phyloP scores from a whole-genome alignment of 352 stramenopile genomes.

The Pythium phragmiticola region DNA sequence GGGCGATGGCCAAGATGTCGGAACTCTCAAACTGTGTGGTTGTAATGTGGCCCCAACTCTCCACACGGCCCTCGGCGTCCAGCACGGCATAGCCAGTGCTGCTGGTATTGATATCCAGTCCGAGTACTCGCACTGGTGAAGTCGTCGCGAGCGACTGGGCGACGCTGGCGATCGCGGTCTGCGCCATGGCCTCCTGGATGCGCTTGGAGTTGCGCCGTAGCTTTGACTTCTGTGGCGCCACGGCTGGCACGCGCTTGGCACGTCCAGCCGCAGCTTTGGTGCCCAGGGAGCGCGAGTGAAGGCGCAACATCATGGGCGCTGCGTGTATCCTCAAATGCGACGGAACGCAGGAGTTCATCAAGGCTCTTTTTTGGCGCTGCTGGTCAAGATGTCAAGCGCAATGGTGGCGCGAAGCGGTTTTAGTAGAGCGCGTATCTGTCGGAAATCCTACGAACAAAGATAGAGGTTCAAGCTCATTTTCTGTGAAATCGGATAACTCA shows the following conservation, averaged over 20 bases:
- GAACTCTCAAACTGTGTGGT: slow-evolving; percentile 61
- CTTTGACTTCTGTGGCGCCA: neutral
- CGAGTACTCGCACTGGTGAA: slow-evolving; percentile 57
- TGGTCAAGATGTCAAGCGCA: neutral
- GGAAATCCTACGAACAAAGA: neutral
- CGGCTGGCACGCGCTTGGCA: neutral
- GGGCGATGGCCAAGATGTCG: slow-evolving; percentile 64
- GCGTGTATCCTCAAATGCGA: neutral
- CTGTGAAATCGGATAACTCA: slow-evolving; percentile 16
- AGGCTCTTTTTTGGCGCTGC: slow-evolving; percentile 3
- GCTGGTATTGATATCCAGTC: slow-evolving; percentile 84
- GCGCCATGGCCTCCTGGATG: slow-evolving; percentile 51
- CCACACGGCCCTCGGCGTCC: slow-evolving; percentile 45
- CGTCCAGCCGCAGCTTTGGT: slow-evolving; percentile 7
- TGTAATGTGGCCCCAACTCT: slow-evolving; percentile 55
- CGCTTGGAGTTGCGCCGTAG: slow-evolving; percentile 33
- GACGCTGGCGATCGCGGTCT: slow-evolving; percentile 22
- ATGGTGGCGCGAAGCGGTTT: slow-evolving; percentile 17
- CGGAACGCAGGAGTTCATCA: neutral
- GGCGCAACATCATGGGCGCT: neutral
- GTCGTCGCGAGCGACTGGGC: slow-evolving; percentile 19
- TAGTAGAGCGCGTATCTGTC: slow-evolving; percentile 9
- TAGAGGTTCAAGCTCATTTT: slow-evolving; percentile 6
- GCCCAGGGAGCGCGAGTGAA: neutral
- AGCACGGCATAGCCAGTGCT: slow-evolving; percentile 77